Percentiles rank a stretch among this genome's conserved stretches.
phyloP scores from a whole-genome alignment of 2,329 filamentous ascomycete species.

The Decorospora gaudefroyi region DNA sequence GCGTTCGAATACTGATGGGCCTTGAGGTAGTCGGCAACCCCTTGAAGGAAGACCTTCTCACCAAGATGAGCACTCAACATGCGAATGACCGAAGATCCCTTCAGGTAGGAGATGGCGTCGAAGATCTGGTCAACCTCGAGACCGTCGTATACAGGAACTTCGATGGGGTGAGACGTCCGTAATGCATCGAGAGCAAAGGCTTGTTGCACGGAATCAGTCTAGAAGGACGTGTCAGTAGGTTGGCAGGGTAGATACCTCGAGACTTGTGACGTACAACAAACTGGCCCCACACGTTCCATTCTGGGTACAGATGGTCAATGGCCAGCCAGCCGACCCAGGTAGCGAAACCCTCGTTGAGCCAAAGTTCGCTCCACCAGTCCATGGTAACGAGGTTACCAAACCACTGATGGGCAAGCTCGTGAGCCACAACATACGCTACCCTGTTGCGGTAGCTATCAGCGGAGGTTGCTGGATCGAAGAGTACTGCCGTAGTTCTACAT shows the following conservation, averaged over 20 bases:
- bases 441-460: constrained; percentile 90
- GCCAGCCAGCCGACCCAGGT: constrained; percentile 98
- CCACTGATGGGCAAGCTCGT: constrained; percentile 96
- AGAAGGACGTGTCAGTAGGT: constrained; percentile 47
- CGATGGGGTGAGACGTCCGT: constrained; percentile 91
- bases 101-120: constrained; percentile 93
- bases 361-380: constrained; percentile 92
- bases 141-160: constrained; percentile 90
- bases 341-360: constrained; percentile 95
- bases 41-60: constrained; percentile 83
- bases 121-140: constrained; percentile 98
- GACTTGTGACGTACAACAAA: constrained; percentile 72
- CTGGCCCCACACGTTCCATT: constrained; percentile 97
- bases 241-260: constrained; percentile 55
- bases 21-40: constrained; percentile 87
- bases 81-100: constrained; percentile 93
- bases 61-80: constrained; percentile 94
- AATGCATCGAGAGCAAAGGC: constrained; percentile 89
- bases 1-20: constrained; percentile 87
- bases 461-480: constrained; percentile 93
- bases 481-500: constrained; percentile 75
- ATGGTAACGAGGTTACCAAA: constrained; percentile 95
- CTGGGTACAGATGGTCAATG: constrained; percentile 88
- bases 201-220: constrained; percentile 88
- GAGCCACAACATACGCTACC: constrained; percentile 96